Evolutionary conservation across 2,329 filamentous ascomycete genomes (phyloP).

Genomic region (Alternaria triticina): DNA sequence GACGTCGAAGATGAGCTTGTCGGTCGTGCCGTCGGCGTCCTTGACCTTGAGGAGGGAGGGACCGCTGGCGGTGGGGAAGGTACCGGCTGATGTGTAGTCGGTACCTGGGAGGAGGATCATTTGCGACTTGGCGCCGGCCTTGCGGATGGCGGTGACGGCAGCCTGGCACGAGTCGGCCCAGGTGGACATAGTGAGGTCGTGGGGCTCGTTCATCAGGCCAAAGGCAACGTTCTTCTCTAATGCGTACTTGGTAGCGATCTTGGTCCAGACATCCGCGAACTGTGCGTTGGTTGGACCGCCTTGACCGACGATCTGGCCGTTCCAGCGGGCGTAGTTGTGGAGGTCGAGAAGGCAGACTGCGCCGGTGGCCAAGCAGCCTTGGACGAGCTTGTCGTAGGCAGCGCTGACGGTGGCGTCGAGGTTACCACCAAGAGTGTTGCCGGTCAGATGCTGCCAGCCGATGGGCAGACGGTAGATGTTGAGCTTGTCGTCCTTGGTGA

Average conservation of each 20-base stretch:
- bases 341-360: constrained; percentile 66
- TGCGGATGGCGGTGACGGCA: constrained; percentile 69
- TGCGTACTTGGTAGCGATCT: constrained; percentile 64
- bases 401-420: constrained; percentile 58
- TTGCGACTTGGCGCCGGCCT: constrained; percentile 67
- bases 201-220: constrained; percentile 73
- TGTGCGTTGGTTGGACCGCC: constrained; percentile 66
- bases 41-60: constrained; percentile 60
- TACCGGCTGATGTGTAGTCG: constrained; percentile 56
- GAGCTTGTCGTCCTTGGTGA: constrained; percentile 59
- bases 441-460: constrained; percentile 66
- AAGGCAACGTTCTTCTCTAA: constrained; percentile 63
- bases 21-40: constrained; percentile 65
- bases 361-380: constrained; percentile 63
- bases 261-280: constrained; percentile 64
- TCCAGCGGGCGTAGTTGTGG: constrained; percentile 61
- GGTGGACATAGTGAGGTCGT: constrained; percentile 60
- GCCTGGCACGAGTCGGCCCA: constrained; percentile 69
- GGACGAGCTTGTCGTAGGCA: constrained; percentile 63
- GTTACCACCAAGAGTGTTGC: constrained; percentile 57
- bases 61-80: constrained; percentile 37
- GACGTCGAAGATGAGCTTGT: constrained; percentile 58
- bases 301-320: constrained; percentile 69
- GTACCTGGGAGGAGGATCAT: constrained; percentile 70
- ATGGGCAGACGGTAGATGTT: constrained; percentile 66